Evolutionary conservation across 139 green algal species (phyloP), one percentile per base, ranked within the genome.

Genomic region (Chlamydomonas eustigma): DNA sequence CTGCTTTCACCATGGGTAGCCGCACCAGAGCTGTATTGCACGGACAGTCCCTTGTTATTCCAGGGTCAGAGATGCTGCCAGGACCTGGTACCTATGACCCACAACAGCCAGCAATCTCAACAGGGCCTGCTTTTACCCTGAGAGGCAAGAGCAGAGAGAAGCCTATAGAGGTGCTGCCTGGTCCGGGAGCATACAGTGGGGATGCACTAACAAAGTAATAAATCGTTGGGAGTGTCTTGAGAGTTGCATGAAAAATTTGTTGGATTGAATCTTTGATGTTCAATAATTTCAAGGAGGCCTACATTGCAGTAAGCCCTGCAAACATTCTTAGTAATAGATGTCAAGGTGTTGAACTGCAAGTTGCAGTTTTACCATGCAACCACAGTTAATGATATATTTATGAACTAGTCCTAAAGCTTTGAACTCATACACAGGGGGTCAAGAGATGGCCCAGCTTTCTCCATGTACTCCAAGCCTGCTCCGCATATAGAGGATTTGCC

Each of bases 1-100:
- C 78, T 2, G 65, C 78, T 35, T 83, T 77, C 66, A 83, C 78
- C 32, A 80, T 83, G n/a, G 64, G 78, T 25, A 66, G 73, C 37
- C 73, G 58, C 32, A 51, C 37, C 35, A 72, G n/a, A 37, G 2
- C 72, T 38, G 39, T 30, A 22, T 28, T 64, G 22, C 33, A 58
- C 1, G 64, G 37, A 5, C 52, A 51, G 2, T 37, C 63, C 18
- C 44, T 78, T 4, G 28, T 44, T 2, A 51, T 73, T 4, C n/a
- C 63, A 4, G 77, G 76, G 31, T 37, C 77, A 0, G 44, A 39
- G 24, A 39, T 52, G 1, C 50, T 71, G n/a, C 77, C 77, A 0
- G 77, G 77, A 8, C 77, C 77, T 28, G 77, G 77, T 5, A 39
- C 63, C 3, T 82, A 82, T 75, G 39, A 82, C 2, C 51, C 78